Conservation (phyloP, 2,329 filamentous ascomycete genomes). For the Botrytis hyacinthi region DNA sequence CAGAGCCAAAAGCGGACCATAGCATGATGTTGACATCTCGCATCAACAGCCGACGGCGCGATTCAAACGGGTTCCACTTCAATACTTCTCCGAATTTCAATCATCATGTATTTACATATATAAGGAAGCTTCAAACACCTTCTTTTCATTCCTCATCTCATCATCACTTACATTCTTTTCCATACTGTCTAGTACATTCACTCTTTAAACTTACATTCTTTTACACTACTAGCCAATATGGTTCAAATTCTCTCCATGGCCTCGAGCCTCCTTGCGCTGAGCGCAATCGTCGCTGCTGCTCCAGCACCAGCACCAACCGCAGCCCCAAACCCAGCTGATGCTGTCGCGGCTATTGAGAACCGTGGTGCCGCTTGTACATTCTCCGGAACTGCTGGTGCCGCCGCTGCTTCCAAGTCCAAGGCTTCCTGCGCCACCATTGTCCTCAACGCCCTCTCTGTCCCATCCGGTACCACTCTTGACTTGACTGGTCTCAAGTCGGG, state of each 20-base stretch:
- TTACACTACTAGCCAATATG: constrained; percentile 27
- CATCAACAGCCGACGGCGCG: not conserved
- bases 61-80: constrained; percentile 2
- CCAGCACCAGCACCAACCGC: constrained; percentile 31
- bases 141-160: constrained; percentile 9
- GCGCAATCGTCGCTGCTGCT: constrained; percentile 26
- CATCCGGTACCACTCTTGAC: constrained; percentile 58
- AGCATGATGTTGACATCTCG: not conserved
- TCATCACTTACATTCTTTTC: constrained; percentile 12
- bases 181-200: constrained; percentile 12
- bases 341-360: constrained; percentile 19
- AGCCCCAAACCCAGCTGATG: constrained; percentile 27
- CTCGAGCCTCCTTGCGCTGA: constrained; percentile 26
- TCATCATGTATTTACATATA: constrained; percentile 3
- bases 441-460: constrained; percentile 54
- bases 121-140: not conserved
- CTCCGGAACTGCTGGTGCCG: constrained; percentile 49
- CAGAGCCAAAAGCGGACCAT: not conserved
- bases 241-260: constrained; percentile 30
- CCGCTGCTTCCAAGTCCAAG: constrained; percentile 49
- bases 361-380: constrained; percentile 52
- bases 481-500: constrained; percentile 51
- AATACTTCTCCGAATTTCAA: not conserved
- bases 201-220: constrained; percentile 11
- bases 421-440: constrained; percentile 53